Base-by-base conservation (phyloP, 495 filamentous ascomycete species). In the Daldinia childiae region DNA sequence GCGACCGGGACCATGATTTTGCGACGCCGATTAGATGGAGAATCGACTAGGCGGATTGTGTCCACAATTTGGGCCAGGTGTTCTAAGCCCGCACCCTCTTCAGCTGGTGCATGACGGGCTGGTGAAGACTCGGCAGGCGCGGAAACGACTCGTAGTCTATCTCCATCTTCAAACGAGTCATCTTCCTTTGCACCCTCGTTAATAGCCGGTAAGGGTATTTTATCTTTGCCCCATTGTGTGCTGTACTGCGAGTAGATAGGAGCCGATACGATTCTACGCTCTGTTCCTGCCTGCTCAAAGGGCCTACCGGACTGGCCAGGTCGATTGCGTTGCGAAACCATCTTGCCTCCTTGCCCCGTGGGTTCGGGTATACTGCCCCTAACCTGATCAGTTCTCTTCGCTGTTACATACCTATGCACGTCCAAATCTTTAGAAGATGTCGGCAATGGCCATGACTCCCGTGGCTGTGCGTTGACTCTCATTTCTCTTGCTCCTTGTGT, bases 261-360 rank as follows among this genome's bases (percentile, higher is more conserved):
- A 24, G 90, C 88, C 24, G 89, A 90, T 5, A 83, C 80, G 6
- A 80, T 77, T 55, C 85, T 82, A 61, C 82, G 82, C 6, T 80
- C 76, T 39, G 66, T 59, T 8, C 80, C 65, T 54, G 72, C 9
- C 71, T 74, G 27, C 8, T 27, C 45, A 8, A n/a, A 50, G 17
- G 51, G 52, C 43, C 38, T 64, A 68, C 6, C 19, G 3, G 30
- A 30, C 9, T 60, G 41, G 4, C 61, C n/a, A 27, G 26, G 17
- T 43, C 41, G 64, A 30, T 52, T 71, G 3, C 51, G 36, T 24
- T 30, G 68, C 14, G 75, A 66, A 3, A 17, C 27, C 29, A 27
- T 24, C 12, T 64, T 57, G n/a, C 9, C 32, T 21, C n/a, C 41
- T 6, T 61, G 62, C 0, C 11, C 21, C 2, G 66, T 3, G 15